These are phyloP conservation scores for Tremella yokohamensis DNA, from an alignment of 768 basidiomycete genomes.

Conservation along the genomic window DNA sequence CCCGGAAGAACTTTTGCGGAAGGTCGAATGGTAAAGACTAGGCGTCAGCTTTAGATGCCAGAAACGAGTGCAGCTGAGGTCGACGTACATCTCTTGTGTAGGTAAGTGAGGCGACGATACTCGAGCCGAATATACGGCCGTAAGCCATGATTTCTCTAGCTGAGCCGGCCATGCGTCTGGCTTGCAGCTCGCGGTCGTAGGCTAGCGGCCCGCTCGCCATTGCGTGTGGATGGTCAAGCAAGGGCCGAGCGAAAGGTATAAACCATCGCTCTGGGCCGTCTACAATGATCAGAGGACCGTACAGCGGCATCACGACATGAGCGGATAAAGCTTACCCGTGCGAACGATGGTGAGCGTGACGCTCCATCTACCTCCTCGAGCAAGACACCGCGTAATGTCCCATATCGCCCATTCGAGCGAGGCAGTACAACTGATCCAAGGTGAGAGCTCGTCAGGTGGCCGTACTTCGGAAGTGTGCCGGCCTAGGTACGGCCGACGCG, in stretches of 20 bases:
- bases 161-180: background rate
- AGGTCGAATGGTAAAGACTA: slow-evolving; percentile 3
- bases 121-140: background rate
- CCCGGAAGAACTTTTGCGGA: slow-evolving; percentile 1
- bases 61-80: too few relatives aligned
- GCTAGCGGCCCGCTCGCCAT: too few relatives aligned
- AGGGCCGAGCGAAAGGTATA: background rate
- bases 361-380: background rate
- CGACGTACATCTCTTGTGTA: background rate
- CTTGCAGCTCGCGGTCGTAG: background rate
- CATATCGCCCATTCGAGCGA: slow-evolving; percentile 13
- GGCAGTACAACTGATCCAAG: slow-evolving; percentile 1
- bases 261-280: background rate
- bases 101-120: background rate
- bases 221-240: background rate
- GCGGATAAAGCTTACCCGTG: background rate
- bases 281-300: background rate
- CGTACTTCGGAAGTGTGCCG: background rate
- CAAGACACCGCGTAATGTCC: slow-evolving; percentile 5
- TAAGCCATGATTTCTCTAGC: background rate
- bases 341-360: slow-evolving; percentile 1
- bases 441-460: background rate
- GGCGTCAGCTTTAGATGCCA: background rate
- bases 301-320: background rate
- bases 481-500: background rate